phyloP scores from a whole-genome alignment of 1,284 basidiomycete genomes.

The Cystobasidium pallidum region DNA sequence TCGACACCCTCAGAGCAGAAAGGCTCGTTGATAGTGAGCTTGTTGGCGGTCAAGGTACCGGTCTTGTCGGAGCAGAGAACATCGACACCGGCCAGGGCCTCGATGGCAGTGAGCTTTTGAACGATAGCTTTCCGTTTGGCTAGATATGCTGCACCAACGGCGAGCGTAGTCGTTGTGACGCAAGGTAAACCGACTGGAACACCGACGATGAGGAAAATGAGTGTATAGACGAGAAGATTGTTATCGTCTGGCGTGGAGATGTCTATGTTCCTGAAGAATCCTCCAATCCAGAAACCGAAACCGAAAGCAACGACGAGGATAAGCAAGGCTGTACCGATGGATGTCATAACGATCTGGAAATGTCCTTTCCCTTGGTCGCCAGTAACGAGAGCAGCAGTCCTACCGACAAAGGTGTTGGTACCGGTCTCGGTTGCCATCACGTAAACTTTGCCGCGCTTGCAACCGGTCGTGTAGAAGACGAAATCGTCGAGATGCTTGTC shows the following conservation, averaged over 20 bases:
- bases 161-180: slow-evolving; percentile 63
- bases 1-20: slow-evolving; percentile 60
- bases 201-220: slow-evolving; percentile 63
- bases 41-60: slow-evolving; percentile 65
- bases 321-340: slow-evolving; percentile 62
- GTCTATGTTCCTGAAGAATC: slow-evolving; percentile 55
- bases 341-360: slow-evolving; percentile 62
- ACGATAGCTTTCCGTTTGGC: slow-evolving; percentile 65
- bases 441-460: slow-evolving; percentile 63
- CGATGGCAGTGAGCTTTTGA: slow-evolving; percentile 66
- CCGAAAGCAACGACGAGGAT: slow-evolving; percentile 63
- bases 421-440: slow-evolving; percentile 61
- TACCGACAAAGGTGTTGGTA: slow-evolving; percentile 61
- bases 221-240: slow-evolving; percentile 62
- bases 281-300: slow-evolving; percentile 55
- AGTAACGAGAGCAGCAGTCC: slow-evolving; percentile 60
- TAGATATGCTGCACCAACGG: slow-evolving; percentile 64
- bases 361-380: slow-evolving; percentile 60
- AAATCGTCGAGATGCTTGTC: slow-evolving; percentile 64
- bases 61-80: slow-evolving; percentile 66
- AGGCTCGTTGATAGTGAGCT: slow-evolving; percentile 64
- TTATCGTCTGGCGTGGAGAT: slow-evolving; percentile 62
- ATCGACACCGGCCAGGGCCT: slow-evolving; percentile 65
- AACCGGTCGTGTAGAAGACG: slow-evolving; percentile 59
- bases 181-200: slow-evolving; percentile 64